These are phyloP conservation scores for Euphorbia corollata DNA, from an alignment of 441 rosid genomes.

Conservation along the genomic window DNA sequence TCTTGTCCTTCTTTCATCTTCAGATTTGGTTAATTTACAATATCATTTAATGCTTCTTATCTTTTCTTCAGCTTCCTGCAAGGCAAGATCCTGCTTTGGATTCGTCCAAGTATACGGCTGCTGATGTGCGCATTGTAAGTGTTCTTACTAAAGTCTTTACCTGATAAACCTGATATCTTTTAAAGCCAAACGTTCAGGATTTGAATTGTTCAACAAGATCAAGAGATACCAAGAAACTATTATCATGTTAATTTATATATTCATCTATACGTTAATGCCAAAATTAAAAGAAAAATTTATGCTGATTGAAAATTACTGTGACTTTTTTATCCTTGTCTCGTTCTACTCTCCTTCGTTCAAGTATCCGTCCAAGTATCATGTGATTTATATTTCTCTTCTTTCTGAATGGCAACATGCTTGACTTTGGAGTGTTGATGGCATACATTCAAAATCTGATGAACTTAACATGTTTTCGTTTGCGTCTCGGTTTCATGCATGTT, in stretches of 20 bases:
- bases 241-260: neutral
- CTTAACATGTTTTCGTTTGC: neutral
- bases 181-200: neutral
- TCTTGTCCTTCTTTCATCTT: neutral
- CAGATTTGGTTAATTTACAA: neutral
- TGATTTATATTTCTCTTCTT: neutral
- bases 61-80: conserved; percentile 59
- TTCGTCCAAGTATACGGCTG: conserved; percentile 91
- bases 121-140: conserved; percentile 99
- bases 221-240: neutral
- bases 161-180: neutral
- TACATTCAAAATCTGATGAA: neutral
- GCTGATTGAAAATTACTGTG: too few relatives aligned
- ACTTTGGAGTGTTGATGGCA: neutral
- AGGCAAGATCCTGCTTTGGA: conserved; percentile 77
- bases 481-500: conserved; percentile 1
- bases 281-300: neutral
- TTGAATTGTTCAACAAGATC: conserved; percentile 2
- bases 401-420: neutral
- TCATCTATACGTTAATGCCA: neutral
- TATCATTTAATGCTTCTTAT: neutral
- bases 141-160: neutral
- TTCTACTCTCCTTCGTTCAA: neutral
- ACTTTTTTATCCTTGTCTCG: neutral
- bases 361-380: neutral